These are phyloP conservation scores for Globisporangium okanoganense DNA, from an alignment of 352 stramenopile species.

Conservation along the genomic window DNA sequence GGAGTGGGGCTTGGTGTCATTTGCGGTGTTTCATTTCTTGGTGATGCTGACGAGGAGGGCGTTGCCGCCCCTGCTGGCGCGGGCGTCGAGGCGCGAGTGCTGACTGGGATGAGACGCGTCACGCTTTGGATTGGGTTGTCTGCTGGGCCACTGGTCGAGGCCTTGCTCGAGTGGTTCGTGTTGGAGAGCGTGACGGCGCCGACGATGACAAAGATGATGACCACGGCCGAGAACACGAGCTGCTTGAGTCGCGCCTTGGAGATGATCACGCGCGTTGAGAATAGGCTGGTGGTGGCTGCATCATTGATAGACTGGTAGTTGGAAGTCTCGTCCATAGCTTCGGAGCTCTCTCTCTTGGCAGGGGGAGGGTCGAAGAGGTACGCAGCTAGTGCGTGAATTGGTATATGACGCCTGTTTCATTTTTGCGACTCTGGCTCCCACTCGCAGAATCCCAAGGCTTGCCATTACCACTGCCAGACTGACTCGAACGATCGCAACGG, in stretches of 20 bases:
- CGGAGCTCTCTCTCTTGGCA: neutral
- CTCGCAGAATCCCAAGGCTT: neutral
- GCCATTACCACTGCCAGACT: neutral
- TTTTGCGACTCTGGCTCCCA: neutral
- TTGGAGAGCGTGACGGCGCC: conserved; percentile 10
- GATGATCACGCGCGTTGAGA: conserved; percentile 9
- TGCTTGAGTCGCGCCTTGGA: conserved; percentile 10
- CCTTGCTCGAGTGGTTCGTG: neutral
- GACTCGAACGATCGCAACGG: neutral
- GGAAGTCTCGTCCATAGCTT: conserved; percentile 12
- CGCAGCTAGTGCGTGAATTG: conserved; percentile 16
- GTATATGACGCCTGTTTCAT: conserved; percentile 4
- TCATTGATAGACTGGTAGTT: conserved; percentile 15
- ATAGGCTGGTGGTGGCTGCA: neutral
- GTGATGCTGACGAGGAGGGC: neutral
- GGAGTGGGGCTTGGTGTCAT: conserved; percentile 3
- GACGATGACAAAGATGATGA: conserved; percentile 15
- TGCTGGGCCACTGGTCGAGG: neutral
- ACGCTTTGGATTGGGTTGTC: conserved; percentile 9
- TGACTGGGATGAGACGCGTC: neutral
- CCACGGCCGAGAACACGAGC: conserved; percentile 12
- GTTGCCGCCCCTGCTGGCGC: neutral
- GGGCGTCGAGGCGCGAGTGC: neutral
- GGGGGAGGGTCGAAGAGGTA: neutral
- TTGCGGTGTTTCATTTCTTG: neutral